phyloP scores from a whole-genome alignment of 140 eudicot genomes.

The Anethum foeniculum region DNA sequence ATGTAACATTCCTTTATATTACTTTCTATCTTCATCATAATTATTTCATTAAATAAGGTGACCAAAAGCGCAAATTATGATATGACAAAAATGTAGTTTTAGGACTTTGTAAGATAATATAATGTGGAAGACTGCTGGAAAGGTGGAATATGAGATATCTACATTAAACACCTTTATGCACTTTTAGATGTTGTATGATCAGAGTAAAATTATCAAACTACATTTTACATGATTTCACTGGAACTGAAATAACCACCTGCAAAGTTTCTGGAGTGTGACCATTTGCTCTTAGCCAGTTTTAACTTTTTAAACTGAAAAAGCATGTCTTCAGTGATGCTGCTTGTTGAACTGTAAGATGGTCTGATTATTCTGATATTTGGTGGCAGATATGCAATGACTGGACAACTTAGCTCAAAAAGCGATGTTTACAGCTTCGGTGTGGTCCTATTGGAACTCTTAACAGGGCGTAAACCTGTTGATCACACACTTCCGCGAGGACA shows the following conservation, averaged over 20 bases:
- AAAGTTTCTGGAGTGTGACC: not conserved
- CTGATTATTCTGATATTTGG: constrained; percentile 6
- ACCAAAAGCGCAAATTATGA: not conserved
- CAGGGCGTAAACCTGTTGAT: constrained; percentile 54
- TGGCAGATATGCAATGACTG: constrained; percentile 53
- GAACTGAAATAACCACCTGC: not conserved
- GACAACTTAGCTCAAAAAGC: constrained; percentile 49
- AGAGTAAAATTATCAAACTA: not conserved
- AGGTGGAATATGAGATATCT: not conserved
- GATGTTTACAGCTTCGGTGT: constrained; percentile 57
- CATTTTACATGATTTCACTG: not conserved
- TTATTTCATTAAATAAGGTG: not conserved
- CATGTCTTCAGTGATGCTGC: not conserved
- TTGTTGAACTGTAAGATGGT: not conserved
- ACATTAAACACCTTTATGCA: not conserved
- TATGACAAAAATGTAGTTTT: not conserved
- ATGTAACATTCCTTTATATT: not conserved
- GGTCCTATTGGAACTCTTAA: constrained; percentile 50
- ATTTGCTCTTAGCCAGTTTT: not conserved
- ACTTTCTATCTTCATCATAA: not conserved
- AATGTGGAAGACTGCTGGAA: not conserved
- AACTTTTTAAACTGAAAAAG: not conserved
- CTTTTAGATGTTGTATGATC: not conserved
- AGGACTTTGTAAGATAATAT: not conserved
- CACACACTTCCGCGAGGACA: constrained; percentile 65